A percentile compares a stretch with the other conserved stretches of the same genome.
Conservation (phyloP, 148 eudicot genomes). For the Pouteria glomerata region DNA sequence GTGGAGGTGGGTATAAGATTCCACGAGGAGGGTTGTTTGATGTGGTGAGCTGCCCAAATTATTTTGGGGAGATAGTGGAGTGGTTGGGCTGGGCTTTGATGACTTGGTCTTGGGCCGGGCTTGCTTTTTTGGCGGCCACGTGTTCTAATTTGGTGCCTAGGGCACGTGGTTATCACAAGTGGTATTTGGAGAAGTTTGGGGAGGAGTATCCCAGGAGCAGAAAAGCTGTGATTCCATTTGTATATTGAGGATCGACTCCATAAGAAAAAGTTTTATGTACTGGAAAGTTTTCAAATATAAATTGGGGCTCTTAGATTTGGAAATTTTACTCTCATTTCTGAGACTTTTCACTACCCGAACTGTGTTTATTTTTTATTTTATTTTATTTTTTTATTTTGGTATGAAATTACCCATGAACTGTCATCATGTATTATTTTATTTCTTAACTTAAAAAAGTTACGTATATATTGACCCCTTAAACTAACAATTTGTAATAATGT, state of each 20-base stretch:
- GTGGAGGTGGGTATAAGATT: conserved; percentile 56
- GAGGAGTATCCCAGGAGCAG: conserved; percentile 73
- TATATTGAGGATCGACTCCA: conserved; percentile 34
- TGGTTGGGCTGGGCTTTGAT: conserved; percentile 89
- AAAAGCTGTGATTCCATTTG: conserved; percentile 76
- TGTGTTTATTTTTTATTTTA: too few relatives aligned
- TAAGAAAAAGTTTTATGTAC: too few relatives aligned
- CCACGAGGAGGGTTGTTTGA: conserved; percentile 77
- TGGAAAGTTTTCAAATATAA: too few relatives aligned
- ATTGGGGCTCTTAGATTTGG: too few relatives aligned
- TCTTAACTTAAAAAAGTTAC: too few relatives aligned
- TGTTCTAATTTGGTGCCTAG: conserved; percentile 76
- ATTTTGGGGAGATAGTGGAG: conserved; percentile 88
- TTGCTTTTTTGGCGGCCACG: conserved; percentile 67
- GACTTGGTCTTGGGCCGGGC: conserved; percentile 83
- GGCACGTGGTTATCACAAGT: conserved; percentile 52
- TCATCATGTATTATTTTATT: too few relatives aligned
- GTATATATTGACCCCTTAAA: too few relatives aligned
- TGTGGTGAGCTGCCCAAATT: conserved; percentile 74
- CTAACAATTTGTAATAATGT: too few relatives aligned
- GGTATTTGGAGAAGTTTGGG: conserved; percentile 85
- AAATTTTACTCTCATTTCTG: too few relatives aligned
- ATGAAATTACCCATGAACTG: too few relatives aligned
- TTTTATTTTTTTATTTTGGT: too few relatives aligned
- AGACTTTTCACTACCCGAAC: too few relatives aligned